Conservation (phyloP, 305 asterid species). For the Galium porrigens region DNA sequence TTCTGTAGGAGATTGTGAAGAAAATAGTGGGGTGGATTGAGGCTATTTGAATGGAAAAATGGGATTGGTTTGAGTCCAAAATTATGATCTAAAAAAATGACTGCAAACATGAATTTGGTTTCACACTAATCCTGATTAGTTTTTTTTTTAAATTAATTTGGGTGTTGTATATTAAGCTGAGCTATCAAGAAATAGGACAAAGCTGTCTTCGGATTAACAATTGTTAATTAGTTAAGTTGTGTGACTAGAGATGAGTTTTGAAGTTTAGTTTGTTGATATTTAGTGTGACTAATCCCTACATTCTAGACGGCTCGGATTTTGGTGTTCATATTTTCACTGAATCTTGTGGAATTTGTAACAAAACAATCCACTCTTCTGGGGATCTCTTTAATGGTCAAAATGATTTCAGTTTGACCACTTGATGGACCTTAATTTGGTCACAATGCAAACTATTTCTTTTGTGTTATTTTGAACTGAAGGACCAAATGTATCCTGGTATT, state of each 20-base stretch:
- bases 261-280: constrained; percentile 14
- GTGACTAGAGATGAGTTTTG: constrained; percentile 10
- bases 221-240: not conserved
- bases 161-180: constrained; percentile 11
- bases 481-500: no score
- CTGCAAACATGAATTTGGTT: constrained; percentile 25
- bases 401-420: no score
- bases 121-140: constrained; percentile 13
- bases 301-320: constrained; percentile 3
- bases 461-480: no score
- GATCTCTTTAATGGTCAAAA: no score
- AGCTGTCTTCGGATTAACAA: constrained; percentile 17
- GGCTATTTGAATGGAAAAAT: constrained; percentile 14
- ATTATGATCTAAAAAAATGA: constrained; percentile 38
- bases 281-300: constrained; percentile 14
- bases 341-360: constrained; percentile 3
- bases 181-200: constrained; percentile 25
- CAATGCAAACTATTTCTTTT: no score
- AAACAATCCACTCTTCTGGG: no score
- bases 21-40: not conserved
- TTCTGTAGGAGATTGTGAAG: constrained; percentile 10
- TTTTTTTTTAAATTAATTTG: no score
- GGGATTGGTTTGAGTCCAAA: constrained; percentile 27
- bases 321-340: constrained; percentile 8
- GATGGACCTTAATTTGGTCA: no score